Base-by-base conservation (phyloP, 2,329 filamentous ascomycete genomes). In the Dactylellina haptotyla region DNA sequence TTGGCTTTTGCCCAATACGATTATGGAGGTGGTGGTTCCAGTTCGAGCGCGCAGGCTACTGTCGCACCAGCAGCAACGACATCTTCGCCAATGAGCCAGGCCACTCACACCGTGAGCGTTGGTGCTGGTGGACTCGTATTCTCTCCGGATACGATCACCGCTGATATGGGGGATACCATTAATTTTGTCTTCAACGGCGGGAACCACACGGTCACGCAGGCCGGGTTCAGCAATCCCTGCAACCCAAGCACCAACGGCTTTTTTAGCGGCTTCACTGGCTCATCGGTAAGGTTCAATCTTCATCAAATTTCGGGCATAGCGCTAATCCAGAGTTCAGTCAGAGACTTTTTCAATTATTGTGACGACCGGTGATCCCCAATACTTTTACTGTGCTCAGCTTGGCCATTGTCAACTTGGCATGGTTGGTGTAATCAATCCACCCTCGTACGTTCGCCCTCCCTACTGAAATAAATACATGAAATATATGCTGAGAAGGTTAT, bases 181-280 rank as follows among this genome's bases (percentile, higher is more conserved):
- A 30, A 34, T 26, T 71, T 71, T 30, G 37, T 57, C 14, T 70
- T 70, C 50, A 51, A 37, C 1, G 57, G 57, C 10, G 65, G 65
- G 16, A 93, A 93, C 84, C 91, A 94, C 85, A 93, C 90, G 54
- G 87, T 93, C 64, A 90, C 88, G 8, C 89, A 93, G 83, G 91
- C 90, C 46, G 87, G 84, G 77, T 94, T 93, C 78, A 88, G 89
- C 77, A 81, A 84, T 63, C 90, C 90, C 9, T 93, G 90, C 82
- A 80, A 85, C 26, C 89, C 90, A 51, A 85, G 89, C 76, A 78
- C 80, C n/a, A 62, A 54, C 14, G 65, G 56, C 9, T 70, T 70
- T 28, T 57, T 18, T 16, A 70, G 65, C n/a, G 65, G 65, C 4
- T 70, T 70, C 41, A 57, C 65, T 0, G 65, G 65, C 3, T 57